Conservation (phyloP, 257 asterid species). For the Linderniella brevidens region DNA sequence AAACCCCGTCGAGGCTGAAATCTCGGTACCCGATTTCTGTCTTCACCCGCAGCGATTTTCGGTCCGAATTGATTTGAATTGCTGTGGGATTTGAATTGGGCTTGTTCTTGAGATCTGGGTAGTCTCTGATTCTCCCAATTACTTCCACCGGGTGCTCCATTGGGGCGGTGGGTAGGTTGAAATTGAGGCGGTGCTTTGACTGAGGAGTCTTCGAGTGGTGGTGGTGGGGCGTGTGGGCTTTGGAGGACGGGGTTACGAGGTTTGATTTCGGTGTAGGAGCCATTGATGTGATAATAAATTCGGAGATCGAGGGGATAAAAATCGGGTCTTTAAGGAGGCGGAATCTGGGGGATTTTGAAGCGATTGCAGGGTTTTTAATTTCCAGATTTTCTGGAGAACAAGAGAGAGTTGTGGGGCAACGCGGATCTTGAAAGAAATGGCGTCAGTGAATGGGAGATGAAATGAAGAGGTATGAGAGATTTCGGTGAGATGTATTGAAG, state of each 20-base stretch:
- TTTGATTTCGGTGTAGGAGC: slow-evolving; percentile 20
- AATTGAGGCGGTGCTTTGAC: slow-evolving; percentile 43
- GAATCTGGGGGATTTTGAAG: not conserved
- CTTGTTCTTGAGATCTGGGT: slow-evolving; percentile 40
- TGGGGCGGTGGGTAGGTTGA: slow-evolving; percentile 20
- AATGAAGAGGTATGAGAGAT: no score
- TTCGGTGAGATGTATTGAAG: no score
- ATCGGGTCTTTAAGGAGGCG: not conserved
- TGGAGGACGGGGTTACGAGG: slow-evolving; percentile 42
- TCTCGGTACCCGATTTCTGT: slow-evolving; percentile 80
- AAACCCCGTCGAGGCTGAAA: slow-evolving; percentile 68
- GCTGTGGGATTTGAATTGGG: slow-evolving; percentile 16
- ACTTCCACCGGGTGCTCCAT: slow-evolving; percentile 93
- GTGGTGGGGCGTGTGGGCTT: slow-evolving; percentile 19
- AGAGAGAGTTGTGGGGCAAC: no score
- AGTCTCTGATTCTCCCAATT: slow-evolving; percentile 62
- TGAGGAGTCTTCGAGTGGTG: slow-evolving; percentile 52
- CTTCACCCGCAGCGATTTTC: slow-evolving; percentile 43
- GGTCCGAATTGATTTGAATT: slow-evolving; percentile 33
- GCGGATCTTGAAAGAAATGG: no score
- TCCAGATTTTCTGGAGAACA: no score
- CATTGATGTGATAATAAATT: slow-evolving; percentile 3
- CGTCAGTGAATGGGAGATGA: no score
- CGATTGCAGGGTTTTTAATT: not conserved
- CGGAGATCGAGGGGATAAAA: not conserved